Percentiles rank a stretch among this genome's conserved stretches.
Evolutionary conservation across 192 early-diverging fungal genomes (phyloP).

Genomic region (Kappamyces sp.): DNA sequence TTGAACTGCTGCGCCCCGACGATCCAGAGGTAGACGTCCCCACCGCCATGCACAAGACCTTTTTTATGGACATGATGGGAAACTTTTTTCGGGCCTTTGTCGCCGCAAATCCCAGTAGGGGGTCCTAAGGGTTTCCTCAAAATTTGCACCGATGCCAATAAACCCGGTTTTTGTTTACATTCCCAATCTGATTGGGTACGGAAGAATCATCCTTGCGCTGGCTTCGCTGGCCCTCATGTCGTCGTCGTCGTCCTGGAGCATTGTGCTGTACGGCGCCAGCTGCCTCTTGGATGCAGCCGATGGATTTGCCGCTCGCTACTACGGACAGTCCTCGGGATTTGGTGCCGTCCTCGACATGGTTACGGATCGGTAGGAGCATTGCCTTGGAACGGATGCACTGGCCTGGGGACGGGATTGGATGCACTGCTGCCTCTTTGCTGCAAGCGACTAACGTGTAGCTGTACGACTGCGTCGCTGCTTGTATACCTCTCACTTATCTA

Average conservation of each 20-base stretch:
- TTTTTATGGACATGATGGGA: too few species aligned
- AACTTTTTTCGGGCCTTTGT: too few species aligned
- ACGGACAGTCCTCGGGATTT: slow-evolving; percentile 81
- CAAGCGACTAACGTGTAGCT: slow-evolving; percentile 36
- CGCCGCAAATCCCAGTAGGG: too few species aligned
- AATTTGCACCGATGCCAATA: not conserved
- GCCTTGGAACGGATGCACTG: not conserved
- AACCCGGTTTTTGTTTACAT: slow-evolving; percentile 62
- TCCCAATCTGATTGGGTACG: slow-evolving; percentile 83
- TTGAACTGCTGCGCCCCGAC: too few species aligned
- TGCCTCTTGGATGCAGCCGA: slow-evolving; percentile 91
- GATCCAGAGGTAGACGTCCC: too few species aligned
- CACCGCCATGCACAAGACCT: too few species aligned
- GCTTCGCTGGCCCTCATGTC: slow-evolving; percentile 75
- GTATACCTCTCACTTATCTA: slow-evolving; percentile 71
- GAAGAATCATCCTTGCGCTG: slow-evolving; percentile 72
- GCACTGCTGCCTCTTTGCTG: slow-evolving; percentile 11
- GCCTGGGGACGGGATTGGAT: not conserved
- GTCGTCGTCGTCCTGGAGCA: slow-evolving; percentile 59
- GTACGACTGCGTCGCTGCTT: slow-evolving; percentile 87
- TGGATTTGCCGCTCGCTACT: slow-evolving; percentile 89
- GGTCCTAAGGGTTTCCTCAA: too few species aligned
- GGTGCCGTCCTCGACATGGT: slow-evolving; percentile 99
- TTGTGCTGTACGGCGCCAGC: slow-evolving; percentile 78
- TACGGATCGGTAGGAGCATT: slow-evolving; percentile 56